These are phyloP conservation scores for Fusarium vanettenii DNA, from an alignment of 2,329 filamentous ascomycete species.

Conservation along the genomic window DNA sequence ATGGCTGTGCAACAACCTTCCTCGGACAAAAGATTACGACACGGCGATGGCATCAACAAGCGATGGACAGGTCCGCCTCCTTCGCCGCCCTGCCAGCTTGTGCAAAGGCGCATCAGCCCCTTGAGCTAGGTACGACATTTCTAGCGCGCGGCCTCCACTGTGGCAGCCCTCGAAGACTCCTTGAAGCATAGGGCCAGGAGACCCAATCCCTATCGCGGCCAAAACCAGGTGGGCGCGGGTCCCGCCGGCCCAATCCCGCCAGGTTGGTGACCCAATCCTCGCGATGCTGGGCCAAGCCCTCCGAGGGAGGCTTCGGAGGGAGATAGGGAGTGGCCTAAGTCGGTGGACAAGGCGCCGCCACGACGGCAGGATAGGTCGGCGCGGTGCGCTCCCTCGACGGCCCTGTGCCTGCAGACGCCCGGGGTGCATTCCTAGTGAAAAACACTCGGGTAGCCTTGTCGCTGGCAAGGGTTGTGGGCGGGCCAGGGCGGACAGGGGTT, in stretches of 20 bases:
- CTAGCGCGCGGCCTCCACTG: conserved; percentile 27
- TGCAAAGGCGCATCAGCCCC: conserved; percentile 35
- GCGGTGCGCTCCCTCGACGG: conserved; percentile 33
- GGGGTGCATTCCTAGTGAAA: conserved; percentile 37
- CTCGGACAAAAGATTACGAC: conserved; percentile 15
- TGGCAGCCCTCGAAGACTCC: conserved; percentile 34
- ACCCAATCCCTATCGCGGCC: conserved; percentile 29
- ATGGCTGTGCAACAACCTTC: conserved; percentile 2
- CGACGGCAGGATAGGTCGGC: conserved; percentile 44
- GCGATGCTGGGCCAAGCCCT: conserved; percentile 19
- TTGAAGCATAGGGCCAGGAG: conserved; percentile 24
- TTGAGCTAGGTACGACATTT: conserved; percentile 38
- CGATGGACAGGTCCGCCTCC: conserved; percentile 29
- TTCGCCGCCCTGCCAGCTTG: conserved; percentile 37
- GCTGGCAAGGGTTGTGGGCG: conserved; percentile 23
- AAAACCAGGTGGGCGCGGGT: conserved; percentile 28
- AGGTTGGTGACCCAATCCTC: conserved; percentile 34
- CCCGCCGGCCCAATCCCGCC: conserved; percentile 28
- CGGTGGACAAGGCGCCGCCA: conserved; percentile 43
- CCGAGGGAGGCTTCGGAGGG: conserved; percentile 39
- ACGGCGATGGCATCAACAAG: conserved; percentile 19
- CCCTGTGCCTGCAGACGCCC: conserved; percentile 22
- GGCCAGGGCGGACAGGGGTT: conserved; percentile 33
- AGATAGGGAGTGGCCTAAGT: conserved; percentile 34
- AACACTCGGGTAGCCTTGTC: conserved; percentile 44